Base-by-base conservation (phyloP, 2,329 filamentous ascomycete genomes). In the Colletotrichum costaricense region DNA sequence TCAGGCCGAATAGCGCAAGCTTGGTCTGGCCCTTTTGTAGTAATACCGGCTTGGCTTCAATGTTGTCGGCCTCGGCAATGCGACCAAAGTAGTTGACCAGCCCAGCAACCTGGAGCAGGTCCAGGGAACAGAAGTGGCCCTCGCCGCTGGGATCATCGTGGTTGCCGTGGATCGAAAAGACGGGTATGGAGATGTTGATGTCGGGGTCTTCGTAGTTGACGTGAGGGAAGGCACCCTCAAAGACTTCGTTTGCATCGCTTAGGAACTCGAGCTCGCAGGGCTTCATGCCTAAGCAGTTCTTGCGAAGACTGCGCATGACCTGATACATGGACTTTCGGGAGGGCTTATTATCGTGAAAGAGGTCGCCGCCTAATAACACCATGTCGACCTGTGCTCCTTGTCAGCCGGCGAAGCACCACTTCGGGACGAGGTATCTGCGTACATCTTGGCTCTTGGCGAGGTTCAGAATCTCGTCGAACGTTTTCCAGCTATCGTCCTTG, bases 91-190 rank as follows among this genome's bases (percentile, higher is more conserved):
- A 99, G 82, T 99, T 99, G 78, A 99, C 87, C 16, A 99, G 85
- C 0, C 97, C 97, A 0, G 95, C 95, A 1, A 97, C 93, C 81
- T 98, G 95, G 4, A 99, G 88, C 19, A 99, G 84, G 81, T 99
- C 97, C 12, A 99, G 88, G 0, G 96, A 95, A 75, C 97, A 97
- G 76, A 93, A 93, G 80, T 97, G 94, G 12, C 95, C 97, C 78
- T 98, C 95, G 11, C 97, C 97, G n/a, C 95, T 97, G 0, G 97
- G 97, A 80, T 99, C 97, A 80, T 99, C 97, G 81, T 99, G 97
- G 79, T 99, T 99, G 58, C 97, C 97, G 78, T 99, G 97, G 54
- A 99, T 99, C 0, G 96, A 98, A 81, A 99, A 99, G 33, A 99
- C 95, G 0, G 97, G 97, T 69, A 98, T 98, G 1, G 95, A 94